phyloP scores from a whole-genome alignment of 371 early-diverging fungal species.

The Circinella minor region DNA sequence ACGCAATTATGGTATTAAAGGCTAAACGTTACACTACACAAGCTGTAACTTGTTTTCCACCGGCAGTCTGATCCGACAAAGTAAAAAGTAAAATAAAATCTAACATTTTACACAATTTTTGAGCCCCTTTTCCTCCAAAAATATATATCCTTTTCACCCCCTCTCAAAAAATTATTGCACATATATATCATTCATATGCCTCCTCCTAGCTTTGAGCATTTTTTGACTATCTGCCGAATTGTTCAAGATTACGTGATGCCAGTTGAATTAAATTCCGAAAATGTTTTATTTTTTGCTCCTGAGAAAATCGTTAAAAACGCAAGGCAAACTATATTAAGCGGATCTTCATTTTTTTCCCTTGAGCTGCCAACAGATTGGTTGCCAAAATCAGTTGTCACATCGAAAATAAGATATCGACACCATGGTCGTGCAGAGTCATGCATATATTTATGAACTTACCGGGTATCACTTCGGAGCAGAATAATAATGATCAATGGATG shows the following conservation, averaged over 20 bases:
- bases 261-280: neutral
- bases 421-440: neutral
- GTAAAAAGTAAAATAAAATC: neutral
- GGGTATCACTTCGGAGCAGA: neutral
- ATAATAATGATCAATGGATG: too few relatives aligned
- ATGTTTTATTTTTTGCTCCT: neutral
- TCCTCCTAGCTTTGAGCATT: neutral
- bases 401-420: neutral
- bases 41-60: neutral
- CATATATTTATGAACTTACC: conserved; percentile 5
- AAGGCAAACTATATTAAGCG: neutral
- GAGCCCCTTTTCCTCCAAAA: neutral
- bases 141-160: neutral
- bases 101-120: too few relatives aligned
- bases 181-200: neutral
- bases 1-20: too few relatives aligned
- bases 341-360: neutral
- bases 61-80: neutral
- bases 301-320: neutral
- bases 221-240: neutral
- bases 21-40: too few relatives aligned
- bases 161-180: neutral
- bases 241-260: conserved; percentile 1
- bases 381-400: neutral
- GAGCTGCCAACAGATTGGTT: neutral